Evolutionary conservation across 192 early-diverging fungal genomes (phyloP), one percentile per base, ranked within the genome.

Genomic region (Dissophora globulifera): DNA sequence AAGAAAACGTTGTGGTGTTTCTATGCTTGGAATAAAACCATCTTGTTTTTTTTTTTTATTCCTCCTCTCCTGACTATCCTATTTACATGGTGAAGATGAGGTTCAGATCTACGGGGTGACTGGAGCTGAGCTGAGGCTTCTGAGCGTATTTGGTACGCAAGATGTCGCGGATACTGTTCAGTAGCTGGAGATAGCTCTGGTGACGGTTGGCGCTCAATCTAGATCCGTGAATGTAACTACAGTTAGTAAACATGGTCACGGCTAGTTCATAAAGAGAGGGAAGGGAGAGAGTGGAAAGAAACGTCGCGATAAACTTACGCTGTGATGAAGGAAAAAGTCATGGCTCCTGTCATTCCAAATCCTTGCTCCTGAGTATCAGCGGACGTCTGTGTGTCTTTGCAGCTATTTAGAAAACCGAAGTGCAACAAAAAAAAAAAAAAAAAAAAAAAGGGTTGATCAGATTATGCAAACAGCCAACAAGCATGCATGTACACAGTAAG

Each of bases 331-430:
- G 93, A 89, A 47, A 92, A 85, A 35, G 89, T 87, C 90, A 93
- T 92, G 19, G 91, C 92, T 30, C 91, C 92, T 0, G 90, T 92
- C 67, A 86, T 85, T 11, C 71, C 62, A 33, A 67, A 76, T 20
- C 81, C 85, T 22, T 81, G 83, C 20, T 89, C 83, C 43, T 85
- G 82, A 27, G 92, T 81, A 81, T 94, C 93, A 10, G 92, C 92
- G 20, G 91, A 92, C n/a, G 93, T 94, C 69, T 94, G 92, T 52
- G 84, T 83, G 61, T 94, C 93, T 55, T 90, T 92, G 67, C 93
- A 94, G 27, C 85, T 86, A n/a, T n/a, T n/a, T n/a, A n/a, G n/a
- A n/a, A n/a, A n/a, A n/a, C n/a, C n/a, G n/a, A n/a, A n/a, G n/a
- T n/a, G n/a, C n/a, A n/a, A n/a, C n/a, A n/a, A n/a, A n/a, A n/a